These are phyloP conservation scores for Somion occarium DNA, from an alignment of 1,284 basidiomycete genomes.

Conservation along the genomic window DNA sequence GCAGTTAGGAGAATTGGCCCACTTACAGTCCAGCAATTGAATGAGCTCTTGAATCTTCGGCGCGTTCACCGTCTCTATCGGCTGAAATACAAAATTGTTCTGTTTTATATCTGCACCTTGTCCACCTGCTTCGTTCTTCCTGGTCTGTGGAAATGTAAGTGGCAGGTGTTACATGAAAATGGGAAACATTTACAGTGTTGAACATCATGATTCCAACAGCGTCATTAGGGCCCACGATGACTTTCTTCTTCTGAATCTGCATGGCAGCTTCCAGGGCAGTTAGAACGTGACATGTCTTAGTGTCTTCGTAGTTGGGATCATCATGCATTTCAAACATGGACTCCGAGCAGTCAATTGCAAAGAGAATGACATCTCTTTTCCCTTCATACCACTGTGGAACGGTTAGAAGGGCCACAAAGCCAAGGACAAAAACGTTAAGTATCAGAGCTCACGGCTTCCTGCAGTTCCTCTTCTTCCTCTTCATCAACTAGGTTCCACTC, in stretches of 20 bases:
- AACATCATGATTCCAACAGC: slow-evolving; percentile 87
- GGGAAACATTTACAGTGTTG: slow-evolving; percentile 72
- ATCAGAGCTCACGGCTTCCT: slow-evolving; percentile 52
- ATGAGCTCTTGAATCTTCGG: slow-evolving; percentile 75
- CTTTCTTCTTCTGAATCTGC: slow-evolving; percentile 86
- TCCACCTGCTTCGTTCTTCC: slow-evolving; percentile 43
- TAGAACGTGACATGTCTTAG: slow-evolving; percentile 60
- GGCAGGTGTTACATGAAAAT: not conserved
- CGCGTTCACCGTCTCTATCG: slow-evolving; percentile 74
- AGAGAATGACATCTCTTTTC: slow-evolving; percentile 80
- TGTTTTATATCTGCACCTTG: slow-evolving; percentile 70
- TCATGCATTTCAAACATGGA: slow-evolving; percentile 80
- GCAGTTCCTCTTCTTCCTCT: slow-evolving; percentile 75
- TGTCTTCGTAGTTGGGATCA: slow-evolving; percentile 55
- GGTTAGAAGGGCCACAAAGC: not conserved
- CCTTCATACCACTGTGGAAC: slow-evolving; percentile 60
- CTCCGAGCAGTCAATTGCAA: slow-evolving; percentile 89
- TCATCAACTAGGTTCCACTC: slow-evolving; percentile 74
- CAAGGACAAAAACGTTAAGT: not conserved
- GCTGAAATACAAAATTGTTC: slow-evolving; percentile 72
- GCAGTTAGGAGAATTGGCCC: not conserved
- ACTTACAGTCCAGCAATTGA: slow-evolving; percentile 63
- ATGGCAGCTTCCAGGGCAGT: slow-evolving; percentile 78
- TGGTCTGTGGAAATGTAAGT: slow-evolving; percentile 18
- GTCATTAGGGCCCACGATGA: slow-evolving; percentile 83